These are phyloP conservation scores for Olyra latifolia DNA, from an alignment of 176 grass and related monocot genomes.

Conservation along the genomic window DNA sequence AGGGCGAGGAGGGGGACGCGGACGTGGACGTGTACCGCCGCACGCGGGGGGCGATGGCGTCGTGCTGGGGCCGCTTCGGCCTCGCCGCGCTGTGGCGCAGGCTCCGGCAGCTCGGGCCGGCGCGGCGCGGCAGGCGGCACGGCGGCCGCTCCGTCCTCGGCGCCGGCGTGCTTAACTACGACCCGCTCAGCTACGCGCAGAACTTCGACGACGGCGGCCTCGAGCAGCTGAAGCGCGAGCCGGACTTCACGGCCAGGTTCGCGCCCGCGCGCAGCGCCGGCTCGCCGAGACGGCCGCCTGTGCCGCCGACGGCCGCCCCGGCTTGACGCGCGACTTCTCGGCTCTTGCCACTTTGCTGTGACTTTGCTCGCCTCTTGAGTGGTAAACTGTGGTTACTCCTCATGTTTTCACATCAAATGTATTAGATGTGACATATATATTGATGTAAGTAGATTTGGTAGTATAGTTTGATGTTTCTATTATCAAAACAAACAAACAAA, in stretches of 20 bases:
- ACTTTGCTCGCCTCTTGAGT: neutral
- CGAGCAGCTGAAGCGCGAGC: conserved; percentile 42
- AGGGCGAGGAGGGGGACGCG: conserved; percentile 19
- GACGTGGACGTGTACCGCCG: conserved; percentile 17
- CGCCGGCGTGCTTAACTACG: conserved; percentile 66
- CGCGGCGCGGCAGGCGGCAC: conserved; percentile 37
- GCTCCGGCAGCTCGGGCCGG: conserved; percentile 41
- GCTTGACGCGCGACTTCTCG: neutral
- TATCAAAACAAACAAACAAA: neutral
- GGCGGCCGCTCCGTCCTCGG: conserved; percentile 46
- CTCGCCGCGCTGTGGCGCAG: conserved; percentile 50
- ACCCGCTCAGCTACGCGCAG: conserved; percentile 77
- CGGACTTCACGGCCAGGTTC: conserved; percentile 60
- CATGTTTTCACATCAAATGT: conserved; percentile 36
- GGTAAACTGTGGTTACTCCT: neutral
- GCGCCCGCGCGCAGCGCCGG: conserved; percentile 36
- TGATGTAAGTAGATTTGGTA: conserved; percentile 8
- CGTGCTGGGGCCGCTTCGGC: conserved; percentile 66
- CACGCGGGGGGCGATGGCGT: conserved; percentile 30
- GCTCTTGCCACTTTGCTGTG: neutral
- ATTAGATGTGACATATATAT: neutral
- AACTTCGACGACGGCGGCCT: conserved; percentile 58
- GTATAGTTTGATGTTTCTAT: neutral
- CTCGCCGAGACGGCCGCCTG: neutral
- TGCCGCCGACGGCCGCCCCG: neutral